Percentiles rank a stretch among this genome's conserved stretches.
These are phyloP conservation scores for Ensete glaucum DNA, from an alignment of 176 grass and related monocot genomes.

Conservation along the genomic window DNA sequence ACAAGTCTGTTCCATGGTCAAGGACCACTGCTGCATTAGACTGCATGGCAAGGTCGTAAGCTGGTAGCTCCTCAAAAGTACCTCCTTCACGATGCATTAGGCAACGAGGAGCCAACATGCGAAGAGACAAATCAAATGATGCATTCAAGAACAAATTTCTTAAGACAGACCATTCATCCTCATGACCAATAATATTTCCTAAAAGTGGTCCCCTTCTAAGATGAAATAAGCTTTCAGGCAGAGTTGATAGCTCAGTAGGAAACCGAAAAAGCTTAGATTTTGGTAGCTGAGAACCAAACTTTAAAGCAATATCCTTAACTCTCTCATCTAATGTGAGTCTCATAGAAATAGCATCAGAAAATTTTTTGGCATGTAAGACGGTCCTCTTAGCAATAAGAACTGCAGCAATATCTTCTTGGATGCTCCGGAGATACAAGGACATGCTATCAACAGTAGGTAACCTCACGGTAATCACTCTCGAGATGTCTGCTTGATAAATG, in stretches of 20 bases:
- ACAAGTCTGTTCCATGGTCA: conserved; percentile 97
- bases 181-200: conserved; percentile 88
- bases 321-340: conserved; percentile 76
- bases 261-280: conserved; percentile 79
- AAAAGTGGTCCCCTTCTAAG: conserved; percentile 88
- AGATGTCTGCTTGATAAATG: conserved; percentile 73
- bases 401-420: conserved; percentile 62
- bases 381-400: conserved; percentile 82
- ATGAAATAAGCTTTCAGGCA: conserved; percentile 93
- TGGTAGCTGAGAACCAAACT: conserved; percentile 67
- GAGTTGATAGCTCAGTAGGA: conserved; percentile 68
- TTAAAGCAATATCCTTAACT: conserved; percentile 77
- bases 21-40: conserved; percentile 78
- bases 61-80: conserved; percentile 88
- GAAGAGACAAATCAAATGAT: conserved; percentile 73
- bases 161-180: conserved; percentile 90
- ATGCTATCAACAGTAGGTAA: conserved; percentile 71
- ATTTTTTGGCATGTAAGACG: conserved; percentile 44
- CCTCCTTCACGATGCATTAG: conserved; percentile 90
- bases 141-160: conserved; percentile 83
- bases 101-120: conserved; percentile 83
- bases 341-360: conserved; percentile 56
- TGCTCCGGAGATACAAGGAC: conserved; percentile 57
- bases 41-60: conserved; percentile 97
- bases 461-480: conserved; percentile 70